Base-by-base conservation (phyloP, 2,329 filamentous ascomycete genomes). In the Blumeria graminis region DNA sequence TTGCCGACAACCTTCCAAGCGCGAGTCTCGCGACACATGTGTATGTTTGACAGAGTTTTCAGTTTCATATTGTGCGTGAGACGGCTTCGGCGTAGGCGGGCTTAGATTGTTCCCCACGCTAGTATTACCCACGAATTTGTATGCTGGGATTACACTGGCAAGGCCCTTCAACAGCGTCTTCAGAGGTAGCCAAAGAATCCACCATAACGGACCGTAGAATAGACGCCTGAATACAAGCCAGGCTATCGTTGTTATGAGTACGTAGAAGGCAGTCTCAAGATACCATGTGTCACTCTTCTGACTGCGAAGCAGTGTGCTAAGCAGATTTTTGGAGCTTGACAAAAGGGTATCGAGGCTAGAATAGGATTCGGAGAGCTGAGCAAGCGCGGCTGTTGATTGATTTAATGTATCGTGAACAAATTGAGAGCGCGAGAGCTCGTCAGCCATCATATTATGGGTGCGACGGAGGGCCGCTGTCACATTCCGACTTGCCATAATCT, bases 211-310 rank as follows among this genome's bases (percentile, higher is more conserved):
- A 0, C 92, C 90, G 71, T 93, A 98, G 7, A 98, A 66, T 43
- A 90, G 73, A 48, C 92, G 74, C 33, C 92, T 74, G 65, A 93
- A 95, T 6, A 94, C 66, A 7, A 98, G 75, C 92, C 92, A 98
- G 34, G 72, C 74, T 45, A 89, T 80, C 0, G 88, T 95, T 6
- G 71, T 77, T 22, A 84, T 65, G 14, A 96, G 76, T 62, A 95
- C 75, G 66, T 89, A 93, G 61, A 96, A 81, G 1, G 89, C 80
- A 39, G 86, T 93, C 69, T 92, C 84, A 36, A 98, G 76, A 67
- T 98, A 98, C 92, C 92, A 98, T 1, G 89, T 95, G 67, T 98
- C 92, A 61, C 84, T 92, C 74, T 98, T 98, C 66, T 93, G 87
- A 60, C 86, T 92, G 59, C 80, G 79, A 51, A 96, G 71, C 50